Conservation (phyloP, 805 yeast genomes). For the Wickerhamiella cacticola region DNA sequence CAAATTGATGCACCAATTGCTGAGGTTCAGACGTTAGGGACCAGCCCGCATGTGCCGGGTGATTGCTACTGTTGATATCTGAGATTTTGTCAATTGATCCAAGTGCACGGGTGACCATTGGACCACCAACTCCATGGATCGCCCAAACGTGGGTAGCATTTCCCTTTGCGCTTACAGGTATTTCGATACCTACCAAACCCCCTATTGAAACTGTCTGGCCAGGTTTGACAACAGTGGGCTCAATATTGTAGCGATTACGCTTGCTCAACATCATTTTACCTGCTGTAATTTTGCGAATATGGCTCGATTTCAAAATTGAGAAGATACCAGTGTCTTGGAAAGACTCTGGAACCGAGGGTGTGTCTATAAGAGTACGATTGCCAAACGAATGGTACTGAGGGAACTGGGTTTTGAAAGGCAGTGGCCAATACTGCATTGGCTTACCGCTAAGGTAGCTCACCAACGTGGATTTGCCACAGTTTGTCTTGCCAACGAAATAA, state of each 20-base stretch:
- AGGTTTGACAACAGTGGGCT: slow-evolving; percentile 22
- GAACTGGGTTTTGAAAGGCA: slow-evolving; percentile 57
- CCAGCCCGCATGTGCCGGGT: slow-evolving; percentile 22
- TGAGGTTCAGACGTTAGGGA: slow-evolving; percentile 16
- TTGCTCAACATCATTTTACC: slow-evolving; percentile 21
- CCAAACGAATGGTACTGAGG: slow-evolving; percentile 31
- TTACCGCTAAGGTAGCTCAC: slow-evolving; percentile 53
- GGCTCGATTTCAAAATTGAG: slow-evolving; percentile 16
- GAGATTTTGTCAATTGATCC: slow-evolving; percentile 20
- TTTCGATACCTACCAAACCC: slow-evolving; percentile 26
- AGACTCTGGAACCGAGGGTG: slow-evolving; percentile 29
- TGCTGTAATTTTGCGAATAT: slow-evolving; percentile 20
- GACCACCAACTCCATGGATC: slow-evolving; percentile 22
- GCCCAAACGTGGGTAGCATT: slow-evolving; percentile 25
- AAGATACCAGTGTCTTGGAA: slow-evolving; percentile 16
- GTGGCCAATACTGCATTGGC: slow-evolving; percentile 30
- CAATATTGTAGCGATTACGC: slow-evolving; percentile 19
- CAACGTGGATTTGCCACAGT: slow-evolving; percentile 75
- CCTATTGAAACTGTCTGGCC: slow-evolving; percentile 29
- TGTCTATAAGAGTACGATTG: slow-evolving; percentile 23
- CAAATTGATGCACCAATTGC: slow-evolving; percentile 18
- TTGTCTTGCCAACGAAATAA: slow-evolving; percentile 69
- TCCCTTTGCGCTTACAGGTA: slow-evolving; percentile 18
- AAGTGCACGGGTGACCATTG: slow-evolving; percentile 19
- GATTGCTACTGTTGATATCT: slow-evolving; percentile 15